Conservation (phyloP, 768 basidiomycete genomes). For the Postia placenta region DNA sequence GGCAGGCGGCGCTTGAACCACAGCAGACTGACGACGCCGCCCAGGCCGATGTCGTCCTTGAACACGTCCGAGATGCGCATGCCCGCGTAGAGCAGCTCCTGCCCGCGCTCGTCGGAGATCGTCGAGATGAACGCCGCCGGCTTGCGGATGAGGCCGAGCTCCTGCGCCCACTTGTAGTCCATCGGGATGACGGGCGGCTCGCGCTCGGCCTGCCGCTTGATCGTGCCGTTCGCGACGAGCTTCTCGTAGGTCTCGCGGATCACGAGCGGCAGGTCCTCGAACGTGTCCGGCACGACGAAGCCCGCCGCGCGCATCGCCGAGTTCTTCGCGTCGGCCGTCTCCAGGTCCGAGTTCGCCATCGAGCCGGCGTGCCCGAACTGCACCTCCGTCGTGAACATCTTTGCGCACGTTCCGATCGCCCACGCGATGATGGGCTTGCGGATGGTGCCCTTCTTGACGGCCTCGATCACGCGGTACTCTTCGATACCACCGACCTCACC, state of each 20-base stretch:
- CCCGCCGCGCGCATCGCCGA: slow-evolving; percentile 89
- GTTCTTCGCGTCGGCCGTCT: slow-evolving; percentile 99
- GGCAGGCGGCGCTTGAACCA: slow-evolving; percentile 98
- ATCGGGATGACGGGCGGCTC: slow-evolving; percentile 97
- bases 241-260: slow-evolving; percentile 80
- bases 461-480: slow-evolving; percentile 98
- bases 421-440: slow-evolving; percentile 99
- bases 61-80: slow-evolving; percentile 99
- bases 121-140: slow-evolving; percentile 99
- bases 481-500: slow-evolving; percentile 99
- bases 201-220: slow-evolving; percentile 69
- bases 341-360: slow-evolving; percentile 95
- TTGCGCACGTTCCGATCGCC: slow-evolving; percentile 99
- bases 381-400: slow-evolving; percentile 99
- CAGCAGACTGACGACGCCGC: slow-evolving; percentile 91
- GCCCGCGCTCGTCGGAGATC: slow-evolving; percentile 98
- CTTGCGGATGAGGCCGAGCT: slow-evolving; percentile 96
- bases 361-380: slow-evolving; percentile 99
- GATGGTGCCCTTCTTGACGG: slow-evolving; percentile 89
- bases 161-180: slow-evolving; percentile 99
- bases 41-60: slow-evolving; percentile 94
- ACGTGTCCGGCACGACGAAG: slow-evolving; percentile 95
- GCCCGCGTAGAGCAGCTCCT: slow-evolving; percentile 96
- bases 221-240: slow-evolving; percentile 63
- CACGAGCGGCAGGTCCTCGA: slow-evolving; percentile 88